A percentile compares a stretch with the other conserved stretches of the same genome.
phyloP scores from a whole-genome alignment of 2,329 filamentous ascomycete species.

The Neofusicoccum laricinum region DNA sequence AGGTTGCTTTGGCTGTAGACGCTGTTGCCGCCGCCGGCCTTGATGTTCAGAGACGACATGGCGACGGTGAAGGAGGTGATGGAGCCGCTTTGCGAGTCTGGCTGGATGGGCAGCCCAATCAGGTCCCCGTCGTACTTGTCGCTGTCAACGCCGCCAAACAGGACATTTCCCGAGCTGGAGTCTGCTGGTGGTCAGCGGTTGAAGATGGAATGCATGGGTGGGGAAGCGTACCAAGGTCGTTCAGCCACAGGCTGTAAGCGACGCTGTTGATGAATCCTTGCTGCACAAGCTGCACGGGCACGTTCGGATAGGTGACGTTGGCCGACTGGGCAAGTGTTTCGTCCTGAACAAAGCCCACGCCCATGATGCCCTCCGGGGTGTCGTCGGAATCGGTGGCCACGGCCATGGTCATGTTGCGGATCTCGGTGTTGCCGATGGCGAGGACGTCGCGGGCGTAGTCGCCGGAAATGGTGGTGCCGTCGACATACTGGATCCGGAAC shows the following conservation, averaged over 20 bases:
- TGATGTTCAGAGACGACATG: slow-evolving; percentile 1
- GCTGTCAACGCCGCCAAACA: slow-evolving; percentile 74
- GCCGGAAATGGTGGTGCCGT: slow-evolving; percentile 8
- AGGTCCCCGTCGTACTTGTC: slow-evolving; percentile 62
- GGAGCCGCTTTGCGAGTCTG: neutral
- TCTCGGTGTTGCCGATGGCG: slow-evolving; percentile 2
- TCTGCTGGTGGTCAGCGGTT: neutral
- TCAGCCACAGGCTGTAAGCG: slow-evolving; percentile 60
- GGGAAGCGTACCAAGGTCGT: slow-evolving; percentile 53
- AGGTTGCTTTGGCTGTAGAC: slow-evolving; percentile 5
- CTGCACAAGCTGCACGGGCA: slow-evolving; percentile 63
- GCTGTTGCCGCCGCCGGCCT: neutral
- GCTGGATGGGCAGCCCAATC: slow-evolving; percentile 62
- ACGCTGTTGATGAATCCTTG: slow-evolving; percentile 61
- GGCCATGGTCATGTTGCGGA: slow-evolving; percentile 15
- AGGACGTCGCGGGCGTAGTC: slow-evolving; percentile 7
- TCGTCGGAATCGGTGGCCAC: neutral
- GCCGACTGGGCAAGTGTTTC: neutral
- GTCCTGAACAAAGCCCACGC: slow-evolving; percentile 6
- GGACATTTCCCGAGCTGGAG: slow-evolving; percentile 56
- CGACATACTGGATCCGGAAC: slow-evolving; percentile 14
- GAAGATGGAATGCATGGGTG: slow-evolving; percentile 43
- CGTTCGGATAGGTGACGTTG: slow-evolving; percentile 57
- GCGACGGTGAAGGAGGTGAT: slow-evolving; percentile 15
- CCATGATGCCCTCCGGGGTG: slow-evolving; percentile 10